phyloP scores from a whole-genome alignment of 176 grass and related monocot species.

The Rhynchospora pubera region DNA sequence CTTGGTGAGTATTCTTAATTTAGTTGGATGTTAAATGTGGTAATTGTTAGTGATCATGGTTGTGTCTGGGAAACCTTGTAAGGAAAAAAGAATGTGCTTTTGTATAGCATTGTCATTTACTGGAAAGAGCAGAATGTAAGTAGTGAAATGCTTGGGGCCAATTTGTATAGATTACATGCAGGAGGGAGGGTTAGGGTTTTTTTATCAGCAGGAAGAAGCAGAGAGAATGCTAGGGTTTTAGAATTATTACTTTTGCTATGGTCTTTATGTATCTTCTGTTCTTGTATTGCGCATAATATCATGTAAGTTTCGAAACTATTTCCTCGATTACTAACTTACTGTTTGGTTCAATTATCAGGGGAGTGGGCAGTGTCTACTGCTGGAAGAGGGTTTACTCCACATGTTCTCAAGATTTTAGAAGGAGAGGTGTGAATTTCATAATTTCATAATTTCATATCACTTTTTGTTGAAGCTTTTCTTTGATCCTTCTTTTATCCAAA shows the following conservation, averaged over 20 bases:
- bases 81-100: not conserved
- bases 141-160: not conserved
- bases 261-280: not conserved
- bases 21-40: not conserved
- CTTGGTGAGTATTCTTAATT: constrained; percentile 50
- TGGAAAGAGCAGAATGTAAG: not conserved
- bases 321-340: not conserved
- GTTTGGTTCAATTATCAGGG: constrained; percentile 37
- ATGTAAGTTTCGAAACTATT: not conserved
- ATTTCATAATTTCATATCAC: not conserved
- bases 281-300: not conserved
- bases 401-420: constrained; percentile 70
- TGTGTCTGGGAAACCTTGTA: not conserved
- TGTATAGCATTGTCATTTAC: not conserved
- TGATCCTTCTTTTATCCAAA: not conserved
- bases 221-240: constrained; percentile 5
- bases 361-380: constrained; percentile 91
- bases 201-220: not conserved
- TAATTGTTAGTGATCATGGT: not conserved
- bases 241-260: not conserved
- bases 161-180: not conserved
- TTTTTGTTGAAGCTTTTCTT: not conserved
- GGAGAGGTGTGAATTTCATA: constrained; percentile 55
- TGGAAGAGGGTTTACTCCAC: constrained; percentile 96
- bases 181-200: not conserved